Base-by-base conservation (phyloP, 2,329 filamentous ascomycete species). In the Fusarium domesticum region DNA sequence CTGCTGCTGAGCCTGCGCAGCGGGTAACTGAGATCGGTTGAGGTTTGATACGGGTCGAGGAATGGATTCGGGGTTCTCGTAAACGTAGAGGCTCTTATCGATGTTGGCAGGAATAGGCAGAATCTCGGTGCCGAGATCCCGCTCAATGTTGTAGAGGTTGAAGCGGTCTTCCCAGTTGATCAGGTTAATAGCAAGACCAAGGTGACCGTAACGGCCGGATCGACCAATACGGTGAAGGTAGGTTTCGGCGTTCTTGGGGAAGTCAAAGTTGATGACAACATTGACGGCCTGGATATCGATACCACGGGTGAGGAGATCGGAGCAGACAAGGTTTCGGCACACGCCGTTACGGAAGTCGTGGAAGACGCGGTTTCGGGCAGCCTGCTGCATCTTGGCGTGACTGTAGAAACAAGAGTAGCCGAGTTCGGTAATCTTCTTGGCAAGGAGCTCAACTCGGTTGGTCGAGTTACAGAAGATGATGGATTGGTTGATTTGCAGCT, bases 401-500 rank as follows among this genome's bases (percentile, higher is more conserved):
- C 92, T 97, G 74, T 98, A 98, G 74, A 97, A 98, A 74, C 93
- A 98, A 1, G 93, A 98, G 72, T 98, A 98, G 54, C 93, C 93
- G 54, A 98, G 82, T 69, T 98, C 95, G 37, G 95, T 98, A 63
- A 98, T 98, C 71, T 98, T 98, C 78, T 98, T 98, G 39, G 93
- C 93, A 18, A 98, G 81, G 41, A 98, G 78, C 71, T 98, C 93
- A 49, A 98, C 93, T 55, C 93, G 89, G 69, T 97, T 97, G 42
- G 93, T 98, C 32, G 93, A 98, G 72, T 98, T 98, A 74, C 93
- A 98, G 75, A 98, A 98, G 67, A 98, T 98, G 74, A 98, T 98
- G 51, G 95, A 98, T 75, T 98, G 93, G 73, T 98, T 98, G 74
- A 98, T 98, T 71, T 98, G 92, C 14, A 98, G 83, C 71, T 96